phyloP scores from a whole-genome alignment of 768 basidiomycete species.

The Solioccasus polychromus region DNA sequence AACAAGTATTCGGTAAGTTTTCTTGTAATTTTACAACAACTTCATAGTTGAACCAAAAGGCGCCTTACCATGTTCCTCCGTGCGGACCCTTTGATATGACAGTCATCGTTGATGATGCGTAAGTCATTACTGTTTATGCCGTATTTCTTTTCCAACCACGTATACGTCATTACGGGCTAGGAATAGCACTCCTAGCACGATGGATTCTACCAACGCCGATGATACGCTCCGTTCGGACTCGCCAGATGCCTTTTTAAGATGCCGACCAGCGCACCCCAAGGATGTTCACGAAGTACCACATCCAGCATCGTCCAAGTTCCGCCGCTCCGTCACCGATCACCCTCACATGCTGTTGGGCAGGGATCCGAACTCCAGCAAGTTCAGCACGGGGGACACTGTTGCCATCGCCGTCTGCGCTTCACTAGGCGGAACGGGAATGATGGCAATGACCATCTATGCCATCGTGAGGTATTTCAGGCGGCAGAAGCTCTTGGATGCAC shows the following conservation, averaged over 20 bases:
- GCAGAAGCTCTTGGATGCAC: slow-evolving; percentile 10
- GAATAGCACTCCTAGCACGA: slow-evolving; percentile 34
- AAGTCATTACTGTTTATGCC: slow-evolving; percentile 23
- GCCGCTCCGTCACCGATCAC: background rate
- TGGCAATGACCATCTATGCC: slow-evolving; percentile 10
- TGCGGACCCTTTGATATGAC: too few relatives aligned
- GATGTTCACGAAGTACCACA: background rate
- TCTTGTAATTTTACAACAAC: background rate
- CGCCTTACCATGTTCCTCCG: background rate
- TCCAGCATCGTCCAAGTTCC: background rate
- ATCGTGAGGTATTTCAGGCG: slow-evolving; percentile 19
- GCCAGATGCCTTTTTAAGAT: slow-evolving; percentile 7
- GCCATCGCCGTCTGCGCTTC: slow-evolving; percentile 22
- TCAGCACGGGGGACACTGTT: slow-evolving; percentile 5
- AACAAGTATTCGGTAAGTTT: slow-evolving; percentile 33
- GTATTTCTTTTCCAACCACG: background rate
- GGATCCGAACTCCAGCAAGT: background rate
- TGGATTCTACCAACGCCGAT: slow-evolving; percentile 2
- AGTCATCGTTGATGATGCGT: slow-evolving; percentile 45
- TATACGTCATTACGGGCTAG: slow-evolving; percentile 24
- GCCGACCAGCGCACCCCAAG: slow-evolving; percentile 3
- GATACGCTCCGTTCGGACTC: slow-evolving; percentile 1
- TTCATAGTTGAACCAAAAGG: background rate
- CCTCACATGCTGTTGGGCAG: slow-evolving; percentile 6
- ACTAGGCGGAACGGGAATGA: slow-evolving; percentile 18